Percentiles rank a stretch among this genome's conserved stretches.
phyloP scores from a whole-genome alignment of 495 filamentous ascomycete genomes.

The Xylaria flabelliformis region DNA sequence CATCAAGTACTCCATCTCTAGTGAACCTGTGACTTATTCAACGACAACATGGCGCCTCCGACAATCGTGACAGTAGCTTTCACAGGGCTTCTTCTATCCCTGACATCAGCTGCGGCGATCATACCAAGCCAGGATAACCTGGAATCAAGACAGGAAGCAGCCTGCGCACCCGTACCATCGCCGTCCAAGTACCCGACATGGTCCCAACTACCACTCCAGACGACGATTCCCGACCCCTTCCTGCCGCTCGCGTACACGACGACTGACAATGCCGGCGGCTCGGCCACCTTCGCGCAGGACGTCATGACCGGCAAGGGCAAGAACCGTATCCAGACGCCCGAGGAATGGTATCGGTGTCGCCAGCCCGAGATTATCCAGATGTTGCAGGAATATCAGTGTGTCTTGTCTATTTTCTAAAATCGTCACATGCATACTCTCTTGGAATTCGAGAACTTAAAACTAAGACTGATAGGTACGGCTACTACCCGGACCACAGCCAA shows the following conservation, averaged over 20 bases:
- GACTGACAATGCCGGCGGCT: conserved; percentile 44
- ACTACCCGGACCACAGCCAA: conserved; percentile 58
- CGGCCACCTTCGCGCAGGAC: conserved; percentile 44
- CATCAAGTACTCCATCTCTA: neutral
- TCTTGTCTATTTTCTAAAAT: neutral
- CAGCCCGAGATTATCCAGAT: conserved; percentile 60
- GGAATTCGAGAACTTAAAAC: neutral
- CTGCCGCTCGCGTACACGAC: conserved; percentile 54
- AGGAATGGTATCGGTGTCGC: conserved; percentile 59
- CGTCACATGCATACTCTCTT: neutral
- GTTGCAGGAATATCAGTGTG: conserved; percentile 59
- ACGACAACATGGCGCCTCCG: neutral
- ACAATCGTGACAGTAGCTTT: neutral
- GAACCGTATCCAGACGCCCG: conserved; percentile 51
- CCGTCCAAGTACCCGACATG: conserved; percentile 46
- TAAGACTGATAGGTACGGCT: conserved; percentile 55
- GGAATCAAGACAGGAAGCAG: conserved; percentile 22
- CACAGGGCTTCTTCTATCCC: neutral
- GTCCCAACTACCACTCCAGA: conserved; percentile 48
- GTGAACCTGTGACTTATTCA: neutral
- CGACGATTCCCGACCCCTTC: conserved; percentile 58
- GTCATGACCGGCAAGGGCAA: conserved; percentile 48
- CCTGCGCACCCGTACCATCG: conserved; percentile 47
- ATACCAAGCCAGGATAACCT: neutral
- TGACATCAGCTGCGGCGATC: conserved; percentile 18